Base-by-base conservation (phyloP, 2,329 filamentous ascomycete species). In the Stromatinia cepivora region DNA sequence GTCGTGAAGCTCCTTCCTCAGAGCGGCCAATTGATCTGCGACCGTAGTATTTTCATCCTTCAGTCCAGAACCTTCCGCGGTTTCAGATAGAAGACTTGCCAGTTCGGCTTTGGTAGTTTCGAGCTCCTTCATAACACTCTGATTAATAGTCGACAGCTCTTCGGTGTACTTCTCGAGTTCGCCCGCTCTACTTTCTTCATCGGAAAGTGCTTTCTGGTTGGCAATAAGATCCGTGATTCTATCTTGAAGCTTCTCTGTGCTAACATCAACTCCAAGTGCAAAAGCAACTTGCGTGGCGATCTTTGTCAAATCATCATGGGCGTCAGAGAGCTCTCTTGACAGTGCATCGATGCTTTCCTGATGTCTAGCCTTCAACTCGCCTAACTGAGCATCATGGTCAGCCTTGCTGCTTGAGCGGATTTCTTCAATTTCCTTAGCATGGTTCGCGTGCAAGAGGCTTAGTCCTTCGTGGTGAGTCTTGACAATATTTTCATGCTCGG, bases 1-100 rank as follows among this genome's bases (percentile, higher is more conserved):
- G 56, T 90, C 87, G 10, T 78, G 76, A 80, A 90, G 87, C 77
- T 88, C 88, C 78, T 88, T 87, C 79, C 89, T 89, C 73, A 94
- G 82, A 7, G 86, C 84, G 36, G 84, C 81, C 31, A 90, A 78
- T 75, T 89, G 86, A 63, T 88, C 86, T 2, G 80, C 78, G 42
- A 89, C 79, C 3, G 84, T 83, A 2, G 81, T 79, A 54, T 83
- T 81, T 15, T 83, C 80, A 50, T 80, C 80, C 76, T 80, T 81
- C 20, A 80, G 64, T 68, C 79, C 80, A 15, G 83, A 80, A 22
- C 81, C 80, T 52, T 87, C 84, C 71, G 85, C 76, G 76, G 73
- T 77, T 69, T 76, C 66, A 28, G 84, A 76, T 71, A 90, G 80
- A 72, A 90, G 80, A 39, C 84, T 83, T 28, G 82, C 80, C 56